Percentiles rank a stretch among this genome's conserved stretches.
phyloP scores from a whole-genome alignment of 2,329 filamentous ascomycete genomes.

The Paecilomyces sp. region DNA sequence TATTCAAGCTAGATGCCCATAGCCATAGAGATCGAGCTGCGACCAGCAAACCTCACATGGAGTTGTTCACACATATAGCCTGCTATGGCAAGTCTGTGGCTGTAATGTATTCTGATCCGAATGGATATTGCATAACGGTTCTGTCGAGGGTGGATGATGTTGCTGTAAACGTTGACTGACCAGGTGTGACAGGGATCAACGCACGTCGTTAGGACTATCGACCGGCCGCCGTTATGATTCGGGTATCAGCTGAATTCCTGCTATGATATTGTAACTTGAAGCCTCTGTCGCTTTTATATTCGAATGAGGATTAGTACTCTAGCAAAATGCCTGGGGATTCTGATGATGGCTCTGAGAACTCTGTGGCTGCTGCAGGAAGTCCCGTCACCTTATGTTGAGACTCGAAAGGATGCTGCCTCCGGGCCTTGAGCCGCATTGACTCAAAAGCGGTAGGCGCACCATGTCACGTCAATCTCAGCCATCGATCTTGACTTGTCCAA shows the following conservation, averaged over 20 bases:
- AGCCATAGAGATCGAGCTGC: not conserved
- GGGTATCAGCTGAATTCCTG: not conserved
- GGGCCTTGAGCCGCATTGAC: not conserved
- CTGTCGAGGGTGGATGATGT: not conserved
- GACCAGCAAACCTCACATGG: not conserved
- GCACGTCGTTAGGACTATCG: not conserved
- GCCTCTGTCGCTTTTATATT: not conserved
- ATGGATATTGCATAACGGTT: not conserved
- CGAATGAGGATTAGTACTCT: not conserved
- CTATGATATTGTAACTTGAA: not conserved
- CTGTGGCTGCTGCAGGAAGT: too few species aligned
- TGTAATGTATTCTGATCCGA: not conserved
- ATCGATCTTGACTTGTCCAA: not conserved
- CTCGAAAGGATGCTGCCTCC: too few species aligned
- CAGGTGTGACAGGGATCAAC: not conserved
- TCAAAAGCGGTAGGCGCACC: not conserved
- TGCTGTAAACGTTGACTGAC: not conserved
- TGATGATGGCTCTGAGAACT: not conserved
- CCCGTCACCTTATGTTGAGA: too few species aligned
- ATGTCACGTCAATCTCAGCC: not conserved
- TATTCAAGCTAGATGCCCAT: not conserved
- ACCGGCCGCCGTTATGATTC: not conserved
- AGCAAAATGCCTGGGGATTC: not conserved
- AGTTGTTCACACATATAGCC: not conserved
- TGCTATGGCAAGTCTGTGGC: not conserved